Conservation (phyloP, 2,329 filamentous ascomycete species). For the Fusarium zealandicum region DNA sequence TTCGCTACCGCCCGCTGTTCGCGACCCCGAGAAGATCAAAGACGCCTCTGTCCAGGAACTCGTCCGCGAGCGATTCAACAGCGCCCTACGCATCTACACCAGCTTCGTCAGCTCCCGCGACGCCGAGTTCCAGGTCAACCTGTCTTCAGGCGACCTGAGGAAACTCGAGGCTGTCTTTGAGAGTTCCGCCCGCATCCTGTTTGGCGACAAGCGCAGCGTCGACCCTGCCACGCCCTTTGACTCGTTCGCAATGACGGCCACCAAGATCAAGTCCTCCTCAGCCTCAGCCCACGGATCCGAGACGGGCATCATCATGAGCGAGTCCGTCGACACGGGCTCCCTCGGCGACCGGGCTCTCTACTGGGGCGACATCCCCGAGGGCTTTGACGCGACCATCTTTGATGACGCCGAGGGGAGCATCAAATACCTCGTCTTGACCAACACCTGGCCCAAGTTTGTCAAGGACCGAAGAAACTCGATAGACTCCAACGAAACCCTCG, state of each 20-base stretch:
- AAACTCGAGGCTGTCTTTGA: slow-evolving; percentile 65
- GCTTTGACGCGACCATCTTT: slow-evolving; percentile 63
- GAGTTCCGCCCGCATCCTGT: slow-evolving; percentile 55
- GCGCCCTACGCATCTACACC: slow-evolving; percentile 55
- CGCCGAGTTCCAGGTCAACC: slow-evolving; percentile 72
- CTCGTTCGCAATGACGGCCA: slow-evolving; percentile 36
- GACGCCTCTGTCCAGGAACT: slow-evolving; percentile 41
- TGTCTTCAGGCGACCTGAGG: slow-evolving; percentile 63
- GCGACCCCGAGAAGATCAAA: slow-evolving; percentile 33
- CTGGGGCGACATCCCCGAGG: slow-evolving; percentile 56
- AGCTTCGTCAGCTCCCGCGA: slow-evolving; percentile 40
- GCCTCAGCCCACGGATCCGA: slow-evolving; percentile 35
- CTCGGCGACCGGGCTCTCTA: slow-evolving; percentile 44
- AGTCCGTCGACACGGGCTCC: slow-evolving; percentile 25
- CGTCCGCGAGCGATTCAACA: slow-evolving; percentile 63
- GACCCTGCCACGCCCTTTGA: slow-evolving; percentile 56
- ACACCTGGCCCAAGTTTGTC: slow-evolving; percentile 72
- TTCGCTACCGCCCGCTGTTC: slow-evolving; percentile 39
- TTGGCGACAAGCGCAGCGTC: slow-evolving; percentile 49
- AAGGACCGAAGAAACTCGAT: slow-evolving; percentile 49
- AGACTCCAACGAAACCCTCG: slow-evolving; percentile 39
- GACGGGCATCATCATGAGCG: slow-evolving; percentile 36
- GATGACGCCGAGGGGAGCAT: slow-evolving; percentile 66
- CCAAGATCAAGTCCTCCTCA: slow-evolving; percentile 32
- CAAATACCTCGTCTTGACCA: slow-evolving; percentile 73